Evolutionary conservation across 495 filamentous ascomycete genomes (phyloP).

Genomic region (Aspergillus baeticus): DNA sequence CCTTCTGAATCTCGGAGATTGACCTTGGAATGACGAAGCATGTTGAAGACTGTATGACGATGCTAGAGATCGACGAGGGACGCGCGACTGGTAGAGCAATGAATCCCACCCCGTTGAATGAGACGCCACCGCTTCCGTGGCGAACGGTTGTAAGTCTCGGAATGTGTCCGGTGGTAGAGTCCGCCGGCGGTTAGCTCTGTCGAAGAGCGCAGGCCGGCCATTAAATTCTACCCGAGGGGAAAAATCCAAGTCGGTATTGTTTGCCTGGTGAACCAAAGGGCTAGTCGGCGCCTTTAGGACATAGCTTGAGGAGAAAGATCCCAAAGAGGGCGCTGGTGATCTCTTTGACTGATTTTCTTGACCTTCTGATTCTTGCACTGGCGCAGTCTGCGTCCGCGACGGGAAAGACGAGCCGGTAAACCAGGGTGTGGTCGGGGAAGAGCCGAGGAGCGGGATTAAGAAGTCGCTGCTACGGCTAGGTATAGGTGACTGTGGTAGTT

Average conservation of each 20-base stretch:
- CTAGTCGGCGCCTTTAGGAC: constrained; percentile 86
- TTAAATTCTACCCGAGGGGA: constrained; percentile 39
- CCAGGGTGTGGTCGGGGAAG: constrained; percentile 53
- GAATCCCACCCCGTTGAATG: constrained; percentile 36
- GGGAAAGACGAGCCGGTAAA: constrained; percentile 34
- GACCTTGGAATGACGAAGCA: constrained; percentile 59
- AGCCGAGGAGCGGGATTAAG: constrained; percentile 29
- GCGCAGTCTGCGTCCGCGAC: constrained; percentile 14
- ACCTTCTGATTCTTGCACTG: constrained; percentile 19
- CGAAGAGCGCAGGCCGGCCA: constrained; percentile 33
- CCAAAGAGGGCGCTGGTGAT: constrained; percentile 61
- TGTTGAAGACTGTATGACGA: constrained; percentile 58
- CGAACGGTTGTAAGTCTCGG: constrained; percentile 38
- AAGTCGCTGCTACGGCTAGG: constrained; percentile 16
- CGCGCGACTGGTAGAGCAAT: constrained; percentile 65
- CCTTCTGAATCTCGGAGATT: constrained; percentile 57
- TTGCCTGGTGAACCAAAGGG: constrained; percentile 86
- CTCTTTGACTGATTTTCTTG: constrained; percentile 22
- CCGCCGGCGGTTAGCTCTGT: constrained; percentile 54
- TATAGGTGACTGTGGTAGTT: constrained; percentile 23
- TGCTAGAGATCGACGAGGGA: constrained; percentile 71
- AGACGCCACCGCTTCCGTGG: constrained; percentile 22
- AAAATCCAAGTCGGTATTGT: constrained; percentile 78
- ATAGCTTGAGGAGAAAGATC: constrained; percentile 80
- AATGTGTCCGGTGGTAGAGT: constrained; percentile 61